Evolutionary conservation across 108 stramenopile species (phyloP), one percentile per base, ranked within the genome.

Genomic region (Nitzschia putrida): DNA sequence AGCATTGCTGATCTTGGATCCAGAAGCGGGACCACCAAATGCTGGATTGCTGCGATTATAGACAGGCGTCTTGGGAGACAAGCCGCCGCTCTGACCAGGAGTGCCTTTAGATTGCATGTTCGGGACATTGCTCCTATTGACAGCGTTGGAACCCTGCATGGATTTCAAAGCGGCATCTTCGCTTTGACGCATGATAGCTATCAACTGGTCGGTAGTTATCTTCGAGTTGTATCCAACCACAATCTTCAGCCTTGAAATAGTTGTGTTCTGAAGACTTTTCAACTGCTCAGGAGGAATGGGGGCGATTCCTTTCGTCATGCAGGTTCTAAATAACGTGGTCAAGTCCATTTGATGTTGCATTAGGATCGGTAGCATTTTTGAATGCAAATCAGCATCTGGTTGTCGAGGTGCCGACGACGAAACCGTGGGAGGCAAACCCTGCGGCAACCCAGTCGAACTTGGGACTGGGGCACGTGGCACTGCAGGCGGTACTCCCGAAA

Each of bases 331-430:
- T 29, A 59, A 7, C 1, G 26, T 29, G 9, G 58, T 20, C 20
- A 59, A 6, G 2, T 59, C 58, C 58, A 59, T 39, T 20, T 59
- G 58, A 37, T 59, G 58, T 20, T 59, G 58, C 58, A 59, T 40
- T 14, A 59, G 13, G 13, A 59, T 59, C 2, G 58, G 34, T 18
- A 18, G 6, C 47, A 49, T 49, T 3, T 49, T 18, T 49, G 14
- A 18, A 18, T 18, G 14, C 3, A 49, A 16, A 34, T 34, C 29
- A 34, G 29, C 3, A 4, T 34, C 29, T 34, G 1, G 29, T 34
- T 34, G 29, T 34, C 29, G 29, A 34, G 29, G 29, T 34, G 4
- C 29, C 29, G 29, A 1, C 1, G 29, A 34, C 29, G 29, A 34
- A 34, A 34, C 29, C n/a, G n/a, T n/a, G n/a, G n/a, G n/a, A 34